Base-by-base conservation (phyloP, 1,284 basidiomycete genomes). In the Microbotryomycetes sp. region DNA sequence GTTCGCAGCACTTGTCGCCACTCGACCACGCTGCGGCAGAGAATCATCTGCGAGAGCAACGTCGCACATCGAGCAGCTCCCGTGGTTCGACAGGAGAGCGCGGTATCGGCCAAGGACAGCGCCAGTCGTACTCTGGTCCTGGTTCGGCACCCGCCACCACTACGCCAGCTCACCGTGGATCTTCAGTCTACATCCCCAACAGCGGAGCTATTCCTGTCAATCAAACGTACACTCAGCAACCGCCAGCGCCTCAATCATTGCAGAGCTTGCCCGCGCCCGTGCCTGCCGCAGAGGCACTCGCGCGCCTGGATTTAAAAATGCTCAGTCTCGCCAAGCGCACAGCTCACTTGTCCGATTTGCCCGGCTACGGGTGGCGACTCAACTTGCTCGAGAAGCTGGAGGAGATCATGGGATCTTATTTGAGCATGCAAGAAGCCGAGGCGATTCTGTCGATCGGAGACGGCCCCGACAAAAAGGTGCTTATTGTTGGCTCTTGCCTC, bases 361-460 rank as follows among this genome's bases (percentile, higher is more conserved):
- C 64, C 13, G 61, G 61, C 3, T 68, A 68, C 53, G 52, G 49
- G 1, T 63, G 63, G 61, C 47, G 66, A 5, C 52, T 68, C 26
- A 59, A 60, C 45, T 50, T 68, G 26, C 57, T 68, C 23, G 61
- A 68, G 55, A 65, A 65, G 52, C 59, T 68, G 18, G 66, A 68
- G 31, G 52, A 57, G 11, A 53, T 63, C 24, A 63, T 57, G 46
- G 66, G 64, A 15, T 45, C 57, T n/a, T 66, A 61, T 50, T 23
- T 68, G 13, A 56, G 59, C 2, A 57, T 68, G 3, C 31, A 53
- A 3, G 64, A 66, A 5, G 63, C 64, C 23, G 66, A 68, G 45
- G 59, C 58, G 11, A 65, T 68, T 15, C 51, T 68, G 15, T 46
- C 52, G 1, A 63, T 68, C 30, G 64, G 64, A 3, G 47, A 51